Evolutionary conservation across 345 rosid species (phyloP), one percentile per base, ranked within the genome.

Genomic region (Aquilaria malaccensis): DNA sequence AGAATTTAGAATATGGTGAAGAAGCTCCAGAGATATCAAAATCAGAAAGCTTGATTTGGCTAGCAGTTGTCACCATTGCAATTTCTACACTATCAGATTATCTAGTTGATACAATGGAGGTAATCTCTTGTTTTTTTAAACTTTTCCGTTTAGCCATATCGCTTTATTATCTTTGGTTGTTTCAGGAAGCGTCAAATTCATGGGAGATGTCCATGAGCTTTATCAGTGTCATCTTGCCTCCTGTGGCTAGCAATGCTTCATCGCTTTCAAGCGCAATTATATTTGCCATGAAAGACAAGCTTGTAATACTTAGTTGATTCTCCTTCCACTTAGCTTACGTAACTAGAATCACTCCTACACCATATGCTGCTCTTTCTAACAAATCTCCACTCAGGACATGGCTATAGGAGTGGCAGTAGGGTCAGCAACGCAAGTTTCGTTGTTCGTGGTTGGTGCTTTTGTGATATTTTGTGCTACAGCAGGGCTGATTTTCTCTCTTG

Each of bases 401-500:
- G 83, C 97, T 53, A 30, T 91, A 72, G 96, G 97, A 76, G 94
- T 91, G 74, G 97, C 97, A 64, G 85, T 91, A 64, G 97, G 97
- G 56, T 91, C 97, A 43, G 87, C 97, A 10, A 91, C 91, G 10
- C 96, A 91, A 71, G 84, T 91, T 58, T 78, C 97, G 37, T 84
- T 91, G 97, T 91, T 91, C 69, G 97, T 85, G 74, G 97, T 91
- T 78, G 9, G 84, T 72, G 45, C 51, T 65, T 33, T 50, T 41
- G 49, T 56, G 22, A 22, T 50, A 15, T 0, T 10, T 14, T 48
- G 37, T 37, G 43, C 7, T 22, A 22, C 22, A 1, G 1, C 22
- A 22, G 22, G 5, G 43, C 5, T 37, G 43, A 37, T 5, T 37
- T 1, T 37, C 5, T 9, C 7, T 37, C 3, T 4, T 9, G 5